Evolutionary conservation across 495 filamentous ascomycete genomes (phyloP), one percentile per base, ranked within the genome.

Genomic region (Daldinia decipiens): DNA sequence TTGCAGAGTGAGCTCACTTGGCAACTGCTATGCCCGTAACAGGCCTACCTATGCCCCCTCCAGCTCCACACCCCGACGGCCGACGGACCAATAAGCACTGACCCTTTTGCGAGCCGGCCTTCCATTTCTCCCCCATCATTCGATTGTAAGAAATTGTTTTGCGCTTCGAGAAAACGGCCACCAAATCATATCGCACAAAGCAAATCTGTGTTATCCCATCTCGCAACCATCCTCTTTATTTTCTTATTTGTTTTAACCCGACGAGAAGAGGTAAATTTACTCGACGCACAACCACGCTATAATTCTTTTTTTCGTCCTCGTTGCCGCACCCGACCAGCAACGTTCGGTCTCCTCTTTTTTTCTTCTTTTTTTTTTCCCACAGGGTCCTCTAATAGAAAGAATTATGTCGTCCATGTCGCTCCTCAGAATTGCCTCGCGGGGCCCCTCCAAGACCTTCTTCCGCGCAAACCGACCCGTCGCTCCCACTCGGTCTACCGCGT

Each of bases 391-490:
- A 51, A 57, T 31, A 52, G 15, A 50, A 27, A 56, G 39, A 56
- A 65, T 32, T 43, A 91, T 90, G 87, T 88, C 89, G 79, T 88
- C 90, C 68, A 81, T 87, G 65, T 87, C 89, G 68, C 80, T 93
- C 76, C 85, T 93, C 82, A 88, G 91, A 78, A 77, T 87, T 70
- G 90, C 89, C 79, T 86, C 87, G 76, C 90, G 90, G 82, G 87
- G 88, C 82, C 82, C 88, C 80, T 83, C 89, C 77, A 83, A 82
- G 81, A 83, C 82, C 84, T 87, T 88, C 80, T 87, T 86, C 82
- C 83, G 82, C 78, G 79, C 86, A 80, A 87, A 86, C 84, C 83
- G 80, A 83, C 81, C 87, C 81, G 83, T 81, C 79, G 84, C 80
- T 82, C 86, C 79, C 79, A 86, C 79, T 77, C 88, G 83, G 80